Percentiles rank a stretch among this genome's conserved stretches.
phyloP scores from a whole-genome alignment of 495 filamentous ascomycete genomes.

The Gamarada debralockiae region DNA sequence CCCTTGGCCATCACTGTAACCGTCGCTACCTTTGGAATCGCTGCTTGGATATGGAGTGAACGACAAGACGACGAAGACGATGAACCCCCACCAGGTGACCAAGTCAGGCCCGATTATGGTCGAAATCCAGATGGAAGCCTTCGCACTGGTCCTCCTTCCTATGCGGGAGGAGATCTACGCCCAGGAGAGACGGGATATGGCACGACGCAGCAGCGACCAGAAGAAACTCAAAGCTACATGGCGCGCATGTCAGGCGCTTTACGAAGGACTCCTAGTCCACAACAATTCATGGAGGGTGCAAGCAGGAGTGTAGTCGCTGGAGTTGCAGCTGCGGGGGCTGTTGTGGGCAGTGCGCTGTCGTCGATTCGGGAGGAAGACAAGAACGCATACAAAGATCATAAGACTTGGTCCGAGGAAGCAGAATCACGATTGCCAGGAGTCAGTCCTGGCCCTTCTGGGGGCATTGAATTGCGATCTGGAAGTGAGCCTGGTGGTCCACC shows the following conservation, averaged over 20 bases:
- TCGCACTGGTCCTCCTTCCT: constrained; percentile 34
- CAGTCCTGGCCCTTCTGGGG: constrained; percentile 10
- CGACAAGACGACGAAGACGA: constrained; percentile 67
- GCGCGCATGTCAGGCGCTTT: constrained; percentile 78
- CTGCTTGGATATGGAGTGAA: constrained; percentile 92
- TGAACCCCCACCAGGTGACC: constrained; percentile 39
- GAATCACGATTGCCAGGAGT: constrained; percentile 30
- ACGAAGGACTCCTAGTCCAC: constrained; percentile 82
- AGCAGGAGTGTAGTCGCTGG: constrained; percentile 72
- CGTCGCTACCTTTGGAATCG: constrained; percentile 76
- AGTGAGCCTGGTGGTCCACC: constrained; percentile 10
- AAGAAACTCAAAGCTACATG: constrained; percentile 58
- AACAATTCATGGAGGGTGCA: constrained; percentile 79
- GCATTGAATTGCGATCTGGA: constrained; percentile 22
- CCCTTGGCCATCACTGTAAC: constrained; percentile 81
- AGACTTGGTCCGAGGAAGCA: constrained; percentile 80
- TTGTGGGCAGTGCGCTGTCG: constrained; percentile 71
- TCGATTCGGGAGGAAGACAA: constrained; percentile 83
- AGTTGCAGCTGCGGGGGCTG: constrained; percentile 78
- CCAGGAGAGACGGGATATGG: constrained; percentile 34
- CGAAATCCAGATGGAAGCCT: constrained; percentile 35
- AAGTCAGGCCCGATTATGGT: constrained; percentile 36
- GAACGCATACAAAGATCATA: constrained; percentile 75
- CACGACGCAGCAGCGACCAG: constrained; percentile 31
- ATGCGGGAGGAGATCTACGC: constrained; percentile 28